Conservation (phyloP, 2,329 filamentous ascomycete species). For the Talaromyces sp. region DNA sequence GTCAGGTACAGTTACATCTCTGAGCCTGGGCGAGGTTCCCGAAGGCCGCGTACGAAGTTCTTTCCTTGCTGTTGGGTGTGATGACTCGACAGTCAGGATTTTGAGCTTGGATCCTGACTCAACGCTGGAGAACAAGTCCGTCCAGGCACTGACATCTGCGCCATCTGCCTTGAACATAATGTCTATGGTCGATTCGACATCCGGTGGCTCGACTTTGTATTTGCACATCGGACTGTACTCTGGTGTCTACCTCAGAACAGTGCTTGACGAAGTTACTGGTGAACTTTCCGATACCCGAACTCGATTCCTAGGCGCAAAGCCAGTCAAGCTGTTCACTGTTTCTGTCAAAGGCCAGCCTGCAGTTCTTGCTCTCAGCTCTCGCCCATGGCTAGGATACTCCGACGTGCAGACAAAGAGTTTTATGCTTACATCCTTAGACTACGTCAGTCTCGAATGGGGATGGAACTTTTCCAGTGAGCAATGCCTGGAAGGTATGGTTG, state of each 20-base stretch:
- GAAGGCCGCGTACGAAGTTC: constrained; percentile 85
- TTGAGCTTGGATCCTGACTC: constrained; percentile 86
- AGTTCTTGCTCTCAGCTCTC: constrained; percentile 84
- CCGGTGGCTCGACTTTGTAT: constrained; percentile 83
- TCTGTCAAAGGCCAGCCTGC: constrained; percentile 80
- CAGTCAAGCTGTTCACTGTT: constrained; percentile 88
- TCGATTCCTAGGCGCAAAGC: constrained; percentile 87
- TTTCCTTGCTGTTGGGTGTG: constrained; percentile 93
- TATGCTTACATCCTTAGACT: constrained; percentile 87
- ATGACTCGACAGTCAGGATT: constrained; percentile 93
- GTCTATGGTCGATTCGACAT: constrained; percentile 90
- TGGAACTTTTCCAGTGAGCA: constrained; percentile 97
- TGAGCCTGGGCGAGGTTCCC: constrained; percentile 91
- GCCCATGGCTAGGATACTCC: constrained; percentile 94
- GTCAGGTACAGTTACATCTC: constrained; percentile 88
- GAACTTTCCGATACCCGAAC: constrained; percentile 93
- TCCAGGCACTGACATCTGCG: constrained; percentile 87
- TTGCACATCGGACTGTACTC: constrained; percentile 95
- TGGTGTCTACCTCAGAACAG: constrained; percentile 91
- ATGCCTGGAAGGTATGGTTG: constrained; percentile 89
- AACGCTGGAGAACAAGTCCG: constrained; percentile 87
- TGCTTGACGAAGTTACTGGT: constrained; percentile 91
- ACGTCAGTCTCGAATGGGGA: constrained; percentile 83
- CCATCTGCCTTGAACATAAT: constrained; percentile 89
- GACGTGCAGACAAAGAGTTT: constrained; percentile 84